Evolutionary conservation across 371 early-diverging fungal species (phyloP), one percentile per base, ranked within the genome.

Genomic region (Cokeromyces recurvatus): DNA sequence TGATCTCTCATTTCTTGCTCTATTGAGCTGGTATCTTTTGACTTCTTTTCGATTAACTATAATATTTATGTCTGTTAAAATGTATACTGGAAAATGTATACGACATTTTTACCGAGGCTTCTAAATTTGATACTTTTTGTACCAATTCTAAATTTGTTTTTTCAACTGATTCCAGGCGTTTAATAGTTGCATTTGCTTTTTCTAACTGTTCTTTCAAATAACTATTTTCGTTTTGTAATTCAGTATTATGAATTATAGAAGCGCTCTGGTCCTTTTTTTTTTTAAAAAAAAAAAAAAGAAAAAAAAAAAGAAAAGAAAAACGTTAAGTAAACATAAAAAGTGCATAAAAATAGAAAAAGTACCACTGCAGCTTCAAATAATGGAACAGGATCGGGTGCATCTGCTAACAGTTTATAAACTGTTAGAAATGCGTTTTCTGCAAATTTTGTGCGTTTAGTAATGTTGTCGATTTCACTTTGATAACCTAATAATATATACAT

Each of bases 391-490:
- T 95, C 92, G 1, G 95, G 92, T 9, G 89, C 89, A 35, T 91
- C 89, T 6, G 85, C 83, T 7, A 94, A 65, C 11, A 80, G 51
- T 50, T 89, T 86, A 69, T 91, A 94, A 14, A 94, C 64, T 23
- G 77, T 75, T 38, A 94, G 63, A 56, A 93, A 92, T 10, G 84
- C 79, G 42, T 80, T 85, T 49, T 94, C 91, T n/a, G 91, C 82
- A 38, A 68, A 78, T 63, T 92, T 94, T 32, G 87, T 85, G 37
- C 92, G 72, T 48, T 84, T 84, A 6, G 92, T 91, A 46, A 95
- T 77, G 35, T 71, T 72, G 56, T 95, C 96, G 46, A 95, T 95
- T 62, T 95, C 96, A 47, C 74, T 58, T 57, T 94, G 94, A 66
- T 94, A 95, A 3, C 84, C 91, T 74, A 43, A 34, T 9, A n/a